These are phyloP conservation scores for Thelonectria discophora DNA, from an alignment of 2,329 filamentous ascomycete species.

Conservation along the genomic window DNA sequence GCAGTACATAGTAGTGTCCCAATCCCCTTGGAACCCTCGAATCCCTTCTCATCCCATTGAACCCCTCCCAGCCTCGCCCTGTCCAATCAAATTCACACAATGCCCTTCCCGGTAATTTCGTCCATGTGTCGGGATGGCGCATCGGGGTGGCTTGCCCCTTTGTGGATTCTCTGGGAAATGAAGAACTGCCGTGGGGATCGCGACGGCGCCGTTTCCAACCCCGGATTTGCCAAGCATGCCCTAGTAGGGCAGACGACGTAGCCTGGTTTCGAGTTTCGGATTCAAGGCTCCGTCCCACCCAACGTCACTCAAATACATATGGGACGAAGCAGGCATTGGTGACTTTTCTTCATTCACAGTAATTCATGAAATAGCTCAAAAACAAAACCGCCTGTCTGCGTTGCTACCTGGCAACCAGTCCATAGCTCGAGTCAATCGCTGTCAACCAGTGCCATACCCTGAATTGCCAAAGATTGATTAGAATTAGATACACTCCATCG, in stretches of 20 bases:
- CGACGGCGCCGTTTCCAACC: slow-evolving; percentile 23
- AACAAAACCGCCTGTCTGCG: slow-evolving; percentile 8
- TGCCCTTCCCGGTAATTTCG: background rate
- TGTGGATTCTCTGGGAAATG: slow-evolving; percentile 34
- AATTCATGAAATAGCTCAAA: background rate
- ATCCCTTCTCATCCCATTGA: background rate
- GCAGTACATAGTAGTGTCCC: background rate
- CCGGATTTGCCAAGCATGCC: slow-evolving; percentile 32
- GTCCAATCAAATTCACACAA: background rate
- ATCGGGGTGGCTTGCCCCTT: slow-evolving; percentile 18
- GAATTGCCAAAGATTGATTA: slow-evolving; percentile 56
- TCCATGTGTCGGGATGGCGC: background rate
- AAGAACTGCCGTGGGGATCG: slow-evolving; percentile 21
- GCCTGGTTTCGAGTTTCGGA: background rate
- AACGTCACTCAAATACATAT: background rate
- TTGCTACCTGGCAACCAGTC: slow-evolving; percentile 34
- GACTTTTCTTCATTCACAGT: slow-evolving; percentile 13
- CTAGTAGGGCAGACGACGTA: background rate
- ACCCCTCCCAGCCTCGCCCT: background rate
- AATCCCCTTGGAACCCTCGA: background rate
- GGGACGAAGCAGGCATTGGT: background rate
- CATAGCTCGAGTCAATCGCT: slow-evolving; percentile 23
- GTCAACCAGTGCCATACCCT: slow-evolving; percentile 27
- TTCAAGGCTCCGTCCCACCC: background rate
- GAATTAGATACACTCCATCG: slow-evolving; percentile 55